A percentile compares a stretch with the other conserved stretches of the same genome.
Evolutionary conservation across 352 stramenopile genomes (phyloP).

Genomic region (Globisporangium barbulae): DNA sequence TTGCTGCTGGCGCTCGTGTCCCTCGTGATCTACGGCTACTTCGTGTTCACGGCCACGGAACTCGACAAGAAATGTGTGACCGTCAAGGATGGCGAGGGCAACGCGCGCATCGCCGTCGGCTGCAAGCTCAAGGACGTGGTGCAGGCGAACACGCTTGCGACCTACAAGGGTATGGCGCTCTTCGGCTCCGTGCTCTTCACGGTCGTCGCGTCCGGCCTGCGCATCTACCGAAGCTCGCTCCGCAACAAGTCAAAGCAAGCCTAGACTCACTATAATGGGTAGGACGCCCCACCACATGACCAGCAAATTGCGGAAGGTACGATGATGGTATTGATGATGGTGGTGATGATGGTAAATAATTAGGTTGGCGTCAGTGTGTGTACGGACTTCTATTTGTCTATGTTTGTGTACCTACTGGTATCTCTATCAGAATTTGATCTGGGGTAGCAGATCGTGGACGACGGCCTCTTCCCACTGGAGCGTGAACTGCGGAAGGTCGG

Average conservation of each 20-base stretch:
- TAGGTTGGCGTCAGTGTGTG: not conserved
- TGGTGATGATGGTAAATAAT: slow-evolving; percentile 1
- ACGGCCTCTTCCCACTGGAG: slow-evolving; percentile 45
- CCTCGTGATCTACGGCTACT: slow-evolving; percentile 55
- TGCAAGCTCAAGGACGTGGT: slow-evolving; percentile 46
- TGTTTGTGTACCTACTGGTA: not conserved
- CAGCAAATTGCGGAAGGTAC: not conserved
- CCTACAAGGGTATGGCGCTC: slow-evolving; percentile 55
- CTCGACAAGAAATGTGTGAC: slow-evolving; percentile 34
- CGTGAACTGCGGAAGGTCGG: slow-evolving; percentile 38
- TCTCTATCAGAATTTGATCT: slow-evolving; percentile 6
- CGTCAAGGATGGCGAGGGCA: slow-evolving; percentile 16
- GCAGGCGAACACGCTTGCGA: slow-evolving; percentile 33
- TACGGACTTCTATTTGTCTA: not conserved
- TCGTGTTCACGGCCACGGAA: slow-evolving; percentile 49
- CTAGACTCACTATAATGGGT: not conserved
- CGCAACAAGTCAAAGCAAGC: slow-evolving; percentile 57
- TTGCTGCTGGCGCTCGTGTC: slow-evolving; percentile 61
- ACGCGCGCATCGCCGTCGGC: slow-evolving; percentile 23
- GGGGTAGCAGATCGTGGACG: slow-evolving; percentile 35
- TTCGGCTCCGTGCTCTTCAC: slow-evolving; percentile 53
- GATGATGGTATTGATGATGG: not conserved
- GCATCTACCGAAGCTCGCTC: slow-evolving; percentile 63
- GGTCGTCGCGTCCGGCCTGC: slow-evolving; percentile 56
- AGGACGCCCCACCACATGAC: not conserved